Percentiles rank a stretch among this genome's conserved stretches.
Conservation (phyloP, 768 basidiomycete species). For the Auricularia cornea region DNA sequence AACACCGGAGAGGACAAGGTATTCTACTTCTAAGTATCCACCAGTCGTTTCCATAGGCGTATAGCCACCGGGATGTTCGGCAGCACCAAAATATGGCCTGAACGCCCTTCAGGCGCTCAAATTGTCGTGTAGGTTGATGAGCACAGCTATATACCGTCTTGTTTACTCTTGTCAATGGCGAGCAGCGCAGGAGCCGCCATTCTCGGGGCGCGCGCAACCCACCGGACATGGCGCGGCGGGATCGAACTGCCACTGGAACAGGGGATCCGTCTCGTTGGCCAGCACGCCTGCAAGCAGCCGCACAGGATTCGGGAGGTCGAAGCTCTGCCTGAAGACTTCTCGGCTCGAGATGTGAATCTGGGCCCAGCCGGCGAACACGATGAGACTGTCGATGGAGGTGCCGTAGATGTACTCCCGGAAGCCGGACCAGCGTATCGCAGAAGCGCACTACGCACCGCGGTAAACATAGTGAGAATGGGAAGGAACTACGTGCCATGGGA, state of each 20-base stretch:
- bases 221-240: slow-evolving; percentile 7
- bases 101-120: too few species aligned
- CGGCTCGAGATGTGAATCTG: neutral
- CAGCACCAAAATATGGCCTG: too few species aligned
- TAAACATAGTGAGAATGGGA: neutral
- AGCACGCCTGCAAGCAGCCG: slow-evolving; percentile 4
- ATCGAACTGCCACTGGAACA: slow-evolving; percentile 9
- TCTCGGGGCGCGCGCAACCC: neutral
- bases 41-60: too few species aligned
- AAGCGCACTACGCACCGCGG: neutral
- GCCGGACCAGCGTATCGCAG: neutral
- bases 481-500: neutral
- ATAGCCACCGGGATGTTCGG: too few species aligned
- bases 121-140: too few species aligned
- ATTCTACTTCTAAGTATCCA: too few species aligned
- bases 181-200: too few species aligned
- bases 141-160: too few species aligned
- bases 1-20: too few species aligned
- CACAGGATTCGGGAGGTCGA: neutral
- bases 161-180: too few species aligned
- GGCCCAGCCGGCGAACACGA: neutral
- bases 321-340: neutral
- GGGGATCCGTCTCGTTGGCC: slow-evolving; percentile 11
- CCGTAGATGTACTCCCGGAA: slow-evolving; percentile 2
- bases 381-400: neutral